These are phyloP conservation scores for Hypomontagnella submonticulosa DNA, from an alignment of 495 filamentous ascomycete genomes.

Conservation along the genomic window DNA sequence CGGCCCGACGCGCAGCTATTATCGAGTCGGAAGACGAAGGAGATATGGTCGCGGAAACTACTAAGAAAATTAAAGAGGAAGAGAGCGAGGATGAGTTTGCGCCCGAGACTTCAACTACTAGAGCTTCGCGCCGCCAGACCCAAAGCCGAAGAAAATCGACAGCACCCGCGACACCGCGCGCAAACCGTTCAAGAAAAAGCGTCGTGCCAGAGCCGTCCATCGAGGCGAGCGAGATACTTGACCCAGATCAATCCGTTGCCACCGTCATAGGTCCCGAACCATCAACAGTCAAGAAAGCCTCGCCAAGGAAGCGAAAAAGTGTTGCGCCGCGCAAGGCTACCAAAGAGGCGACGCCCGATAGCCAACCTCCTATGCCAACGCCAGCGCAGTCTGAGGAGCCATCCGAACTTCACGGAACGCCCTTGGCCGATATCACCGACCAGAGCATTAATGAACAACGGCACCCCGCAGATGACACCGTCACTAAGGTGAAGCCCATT, in stretches of 20 bases:
- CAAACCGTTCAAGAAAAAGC: slow-evolving; percentile 59
- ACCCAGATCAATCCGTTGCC: slow-evolving; percentile 63
- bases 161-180: slow-evolving; percentile 50
- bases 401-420: slow-evolving; percentile 63
- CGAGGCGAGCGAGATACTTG: slow-evolving; percentile 69
- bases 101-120: slow-evolving; percentile 68
- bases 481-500: slow-evolving; percentile 68
- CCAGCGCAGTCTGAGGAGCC: slow-evolving; percentile 58
- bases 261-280: slow-evolving; percentile 67
- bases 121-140: slow-evolving; percentile 51
- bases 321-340: slow-evolving; percentile 62
- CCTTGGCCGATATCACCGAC: slow-evolving; percentile 81
- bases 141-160: slow-evolving; percentile 66
- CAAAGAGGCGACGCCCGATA: slow-evolving; percentile 61
- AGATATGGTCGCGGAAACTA: slow-evolving; percentile 68
- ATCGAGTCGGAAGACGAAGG: slow-evolving; percentile 81
- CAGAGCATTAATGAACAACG: slow-evolving; percentile 68
- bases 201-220: slow-evolving; percentile 51
- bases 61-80: slow-evolving; percentile 66
- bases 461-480: slow-evolving; percentile 50
- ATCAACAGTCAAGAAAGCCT: slow-evolving; percentile 67
- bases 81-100: slow-evolving; percentile 84
- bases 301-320: slow-evolving; percentile 76
- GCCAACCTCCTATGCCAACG: slow-evolving; percentile 60
- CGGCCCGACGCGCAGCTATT: slow-evolving; percentile 73